Evolutionary conservation across 2,329 filamentous ascomycete genomes (phyloP).

Genomic region (Claviceps sp.): DNA sequence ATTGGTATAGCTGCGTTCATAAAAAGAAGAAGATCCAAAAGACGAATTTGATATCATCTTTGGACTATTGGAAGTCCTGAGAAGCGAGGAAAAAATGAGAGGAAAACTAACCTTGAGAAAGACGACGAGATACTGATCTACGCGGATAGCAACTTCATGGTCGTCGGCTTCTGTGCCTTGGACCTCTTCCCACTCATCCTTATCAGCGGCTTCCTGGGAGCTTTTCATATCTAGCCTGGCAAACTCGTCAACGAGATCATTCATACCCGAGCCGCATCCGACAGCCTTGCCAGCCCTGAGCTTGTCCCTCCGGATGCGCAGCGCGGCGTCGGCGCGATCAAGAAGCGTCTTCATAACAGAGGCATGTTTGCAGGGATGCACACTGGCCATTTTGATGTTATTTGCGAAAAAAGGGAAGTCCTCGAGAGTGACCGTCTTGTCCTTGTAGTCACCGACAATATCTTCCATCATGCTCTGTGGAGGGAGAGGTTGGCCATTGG

Average conservation of each 20-base stretch:
- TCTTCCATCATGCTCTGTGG: constrained; percentile 91
- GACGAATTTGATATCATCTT: too few species aligned
- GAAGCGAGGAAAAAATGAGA: too few species aligned
- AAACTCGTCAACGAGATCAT: constrained; percentile 75
- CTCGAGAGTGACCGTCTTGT: constrained; percentile 96
- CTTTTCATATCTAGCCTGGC: constrained; percentile 46
- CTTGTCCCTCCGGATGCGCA: constrained; percentile 80
- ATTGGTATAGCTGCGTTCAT: too few species aligned
- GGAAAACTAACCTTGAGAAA: constrained; percentile 56
- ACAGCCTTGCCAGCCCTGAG: constrained; percentile 44
- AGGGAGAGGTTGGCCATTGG: constrained; percentile 65
- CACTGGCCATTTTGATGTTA: constrained; percentile 87
- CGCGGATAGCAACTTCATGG: constrained; percentile 62
- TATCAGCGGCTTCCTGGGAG: constrained; percentile 36
- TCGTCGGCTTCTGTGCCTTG: constrained; percentile 50
- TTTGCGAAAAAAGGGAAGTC: constrained; percentile 92
- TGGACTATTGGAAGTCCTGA: too few species aligned
- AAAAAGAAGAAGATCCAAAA: background rate
- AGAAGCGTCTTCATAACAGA: constrained; percentile 96
- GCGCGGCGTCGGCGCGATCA: constrained; percentile 83
- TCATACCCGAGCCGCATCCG: constrained; percentile 49
- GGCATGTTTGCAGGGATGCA: constrained; percentile 95
- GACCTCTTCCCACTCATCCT: constrained; percentile 54
- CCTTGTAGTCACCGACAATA: constrained; percentile 91
- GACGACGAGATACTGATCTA: constrained; percentile 81